Percentiles rank a stretch among this genome's conserved stretches.
Evolutionary conservation across 441 rosid species (phyloP).

Genomic region (Bruguiera hainesii): DNA sequence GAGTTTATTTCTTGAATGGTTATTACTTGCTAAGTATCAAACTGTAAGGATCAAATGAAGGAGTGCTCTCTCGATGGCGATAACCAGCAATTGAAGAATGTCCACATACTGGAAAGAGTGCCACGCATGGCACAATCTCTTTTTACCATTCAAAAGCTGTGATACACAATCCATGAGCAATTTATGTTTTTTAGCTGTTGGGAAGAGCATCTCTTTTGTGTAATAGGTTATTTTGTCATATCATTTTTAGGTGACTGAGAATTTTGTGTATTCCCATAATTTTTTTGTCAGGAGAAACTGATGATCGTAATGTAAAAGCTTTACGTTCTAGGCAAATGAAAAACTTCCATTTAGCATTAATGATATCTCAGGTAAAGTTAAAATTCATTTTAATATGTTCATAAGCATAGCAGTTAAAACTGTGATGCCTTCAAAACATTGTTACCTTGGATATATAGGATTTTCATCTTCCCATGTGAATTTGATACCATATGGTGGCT

Average conservation of each 20-base stretch:
- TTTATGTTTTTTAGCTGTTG: background rate
- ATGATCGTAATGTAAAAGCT: slow-evolving; percentile 52
- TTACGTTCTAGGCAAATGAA: slow-evolving; percentile 85
- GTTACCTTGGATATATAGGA: background rate
- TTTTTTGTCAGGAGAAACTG: slow-evolving; percentile 43
- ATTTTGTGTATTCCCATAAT: background rate
- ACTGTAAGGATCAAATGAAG: background rate
- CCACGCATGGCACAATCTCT: background rate
- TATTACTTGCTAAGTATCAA: background rate
- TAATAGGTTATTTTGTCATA: background rate
- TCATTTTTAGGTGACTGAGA: background rate
- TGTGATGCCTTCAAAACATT: slow-evolving; percentile 1
- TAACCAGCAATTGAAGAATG: background rate
- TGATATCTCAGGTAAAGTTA: slow-evolving; percentile 74
- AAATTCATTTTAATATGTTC: background rate
- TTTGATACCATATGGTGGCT: no score
- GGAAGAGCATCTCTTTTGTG: background rate
- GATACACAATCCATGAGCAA: background rate
- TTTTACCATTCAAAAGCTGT: background rate
- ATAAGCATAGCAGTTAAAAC: background rate
- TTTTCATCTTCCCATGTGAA: no score
- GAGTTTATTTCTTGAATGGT: background rate
- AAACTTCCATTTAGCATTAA: slow-evolving; percentile 86
- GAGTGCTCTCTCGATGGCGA: background rate
- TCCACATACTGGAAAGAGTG: background rate